Evolutionary conservation across 225 moss, liverwort and hornwort genomes (phyloP), one percentile per base, ranked within the genome.

Genomic region (Thuidium tamariscinum): DNA sequence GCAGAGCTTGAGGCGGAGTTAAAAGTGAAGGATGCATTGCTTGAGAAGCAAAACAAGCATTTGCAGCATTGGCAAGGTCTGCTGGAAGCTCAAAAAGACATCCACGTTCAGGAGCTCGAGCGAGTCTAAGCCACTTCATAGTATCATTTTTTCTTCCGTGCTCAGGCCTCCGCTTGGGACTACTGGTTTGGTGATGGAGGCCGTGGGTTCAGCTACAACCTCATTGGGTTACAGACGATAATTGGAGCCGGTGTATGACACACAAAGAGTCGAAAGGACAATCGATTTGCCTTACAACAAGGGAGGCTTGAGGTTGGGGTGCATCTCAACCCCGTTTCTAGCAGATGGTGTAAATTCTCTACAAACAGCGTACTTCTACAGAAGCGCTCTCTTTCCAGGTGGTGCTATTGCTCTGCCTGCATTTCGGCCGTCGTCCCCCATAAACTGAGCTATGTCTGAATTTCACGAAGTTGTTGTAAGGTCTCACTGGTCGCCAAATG

Each of bases 1-100:
- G 92, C 91, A 80, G 90, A 81, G 54, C 86, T 99, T 42, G 97
- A 99, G 88, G 92, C 92, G 73, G 96, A 99, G 87, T 84, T 97
- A 22, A 89, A 91, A 84, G 89, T 77, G 27, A 99, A 96, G 88
- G 94, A 96, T 84, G 88, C 93, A 23, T 67, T 99, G 70, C 77
- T 97, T 60, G 94, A 94, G 78, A 94, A 93, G 88, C 96, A 97
- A 71, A 89, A 88, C 81, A 91, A 91, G 64, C 84, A 95, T 66
- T 92, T 97, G 88, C 92, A 91, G 68, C 86, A 91, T 67, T 96
- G 94, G 94, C 92, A 93, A 88, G 88, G 78, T 81, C 89, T 94
- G 66, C 83, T 96, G 68, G 88, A 86, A 82, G 82, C 92, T 84
- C 95, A 96, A 44, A 96, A 88, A 87, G 84, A 90, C 61, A 77